These are phyloP conservation scores for Acacia crassicarpa DNA, from an alignment of 306 rosid species.

Conservation along the genomic window DNA sequence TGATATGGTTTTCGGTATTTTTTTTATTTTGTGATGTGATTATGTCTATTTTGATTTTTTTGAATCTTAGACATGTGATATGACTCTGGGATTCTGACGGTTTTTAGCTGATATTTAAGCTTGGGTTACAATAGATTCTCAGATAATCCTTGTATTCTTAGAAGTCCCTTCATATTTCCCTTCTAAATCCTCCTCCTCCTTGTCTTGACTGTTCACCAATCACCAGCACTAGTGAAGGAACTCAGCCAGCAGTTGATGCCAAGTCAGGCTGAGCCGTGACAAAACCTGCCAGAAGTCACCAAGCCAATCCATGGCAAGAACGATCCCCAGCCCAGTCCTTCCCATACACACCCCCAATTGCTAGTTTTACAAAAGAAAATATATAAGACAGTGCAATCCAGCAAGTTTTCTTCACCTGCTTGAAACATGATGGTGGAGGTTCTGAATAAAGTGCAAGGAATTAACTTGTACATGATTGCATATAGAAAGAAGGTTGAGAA, in stretches of 20 bases:
- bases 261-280: not conserved
- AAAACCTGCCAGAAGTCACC: not conserved
- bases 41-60: not conserved
- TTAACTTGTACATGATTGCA: not conserved
- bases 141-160: not conserved
- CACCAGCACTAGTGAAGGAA: not conserved
- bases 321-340: not conserved
- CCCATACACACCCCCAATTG: not conserved
- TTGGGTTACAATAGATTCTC: not conserved
- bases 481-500: not conserved
- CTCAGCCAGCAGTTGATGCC: not conserved
- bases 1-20: not conserved
- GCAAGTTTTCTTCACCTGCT: not conserved
- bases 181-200: not conserved
- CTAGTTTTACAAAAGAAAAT: not conserved
- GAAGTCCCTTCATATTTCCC: not conserved
- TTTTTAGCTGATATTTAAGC: not conserved
- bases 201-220: not conserved
- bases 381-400: not conserved
- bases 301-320: not conserved
- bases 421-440: conserved; percentile 2
- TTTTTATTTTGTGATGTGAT: not conserved
- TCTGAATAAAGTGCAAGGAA: not conserved
- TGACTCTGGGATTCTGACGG: not conserved
- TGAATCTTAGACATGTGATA: not conserved